These are phyloP conservation scores for Microsporum audouinii DNA, from an alignment of 2,329 filamentous ascomycete genomes.

Conservation along the genomic window DNA sequence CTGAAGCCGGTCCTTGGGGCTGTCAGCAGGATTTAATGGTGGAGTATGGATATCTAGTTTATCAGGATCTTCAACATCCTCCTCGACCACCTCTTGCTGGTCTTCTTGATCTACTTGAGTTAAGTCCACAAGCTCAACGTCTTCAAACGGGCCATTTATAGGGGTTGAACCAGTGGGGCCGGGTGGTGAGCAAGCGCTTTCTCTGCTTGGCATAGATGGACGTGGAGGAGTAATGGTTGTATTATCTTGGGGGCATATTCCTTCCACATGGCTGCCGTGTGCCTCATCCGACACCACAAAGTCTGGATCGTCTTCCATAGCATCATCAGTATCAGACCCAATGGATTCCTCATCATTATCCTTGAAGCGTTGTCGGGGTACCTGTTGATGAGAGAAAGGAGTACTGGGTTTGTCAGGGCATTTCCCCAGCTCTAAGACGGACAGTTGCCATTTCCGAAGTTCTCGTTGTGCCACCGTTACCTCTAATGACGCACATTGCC, in stretches of 20 bases:
- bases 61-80: slow-evolving; percentile 7
- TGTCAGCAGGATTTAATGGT: slow-evolving; percentile 23
- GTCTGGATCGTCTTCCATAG: slow-evolving; percentile 18
- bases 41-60: slow-evolving; percentile 26
- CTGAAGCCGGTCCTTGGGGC: background rate
- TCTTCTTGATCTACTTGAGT: slow-evolving; percentile 19
- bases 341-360: slow-evolving; percentile 26
- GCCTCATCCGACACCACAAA: slow-evolving; percentile 23
- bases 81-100: background rate
- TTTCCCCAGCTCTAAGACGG: slow-evolving; percentile 28
- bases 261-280: too few species aligned
- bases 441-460: slow-evolving; percentile 34
- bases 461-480: slow-evolving; percentile 51
- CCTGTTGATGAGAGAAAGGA: slow-evolving; percentile 1
- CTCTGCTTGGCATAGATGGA: background rate
- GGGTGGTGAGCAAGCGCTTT: background rate
- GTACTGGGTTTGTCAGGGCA: slow-evolving; percentile 21
- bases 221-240: background rate
- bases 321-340: slow-evolving; percentile 20
- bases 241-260: background rate
- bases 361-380: slow-evolving; percentile 4
- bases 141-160: background rate
- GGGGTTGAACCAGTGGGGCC: background rate
- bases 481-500: slow-evolving; percentile 51
- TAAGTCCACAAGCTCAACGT: slow-evolving; percentile 25